Percentiles rank a stretch among this genome's conserved stretches.
Evolutionary conservation across 192 early-diverging fungal genomes (phyloP).

Genomic region (Rhizophagus clarus): DNA sequence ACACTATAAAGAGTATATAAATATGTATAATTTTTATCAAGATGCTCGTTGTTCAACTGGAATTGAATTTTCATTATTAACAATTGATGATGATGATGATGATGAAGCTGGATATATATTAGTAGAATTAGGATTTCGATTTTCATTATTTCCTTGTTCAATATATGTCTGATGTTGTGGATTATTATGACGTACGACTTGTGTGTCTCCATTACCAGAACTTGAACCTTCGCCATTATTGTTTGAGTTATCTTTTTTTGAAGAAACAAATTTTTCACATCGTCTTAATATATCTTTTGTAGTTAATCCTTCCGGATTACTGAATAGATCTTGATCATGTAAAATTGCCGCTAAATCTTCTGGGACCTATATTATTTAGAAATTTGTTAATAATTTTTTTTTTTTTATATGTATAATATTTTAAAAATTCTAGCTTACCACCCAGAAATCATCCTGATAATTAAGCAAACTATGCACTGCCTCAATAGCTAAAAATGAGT

Average conservation of each 20-base stretch:
- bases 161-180: neutral
- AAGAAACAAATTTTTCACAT: slow-evolving; percentile 54
- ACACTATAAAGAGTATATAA: neutral
- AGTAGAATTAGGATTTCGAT: neutral
- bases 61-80: slow-evolving; percentile 21
- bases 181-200: neutral
- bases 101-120: slow-evolving; percentile 12
- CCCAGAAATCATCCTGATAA: slow-evolving; percentile 67
- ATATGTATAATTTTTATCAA: slow-evolving; percentile 8
- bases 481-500: slow-evolving; percentile 69
- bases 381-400: neutral
- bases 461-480: slow-evolving; percentile 69
- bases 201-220: neutral
- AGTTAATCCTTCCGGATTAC: slow-evolving; percentile 50
- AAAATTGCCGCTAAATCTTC: slow-evolving; percentile 57
- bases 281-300: slow-evolving; percentile 57
- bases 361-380: slow-evolving; percentile 43
- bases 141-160: neutral
- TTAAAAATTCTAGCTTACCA: slow-evolving; percentile 45
- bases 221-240: neutral
- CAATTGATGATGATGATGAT: neutral
- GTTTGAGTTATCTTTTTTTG: slow-evolving; percentile 47
- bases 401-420: neutral
- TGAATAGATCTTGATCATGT: slow-evolving; percentile 49
- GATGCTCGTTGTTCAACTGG: slow-evolving; percentile 31